A percentile compares a stretch with the other conserved stretches of the same genome.
phyloP scores from a whole-genome alignment of 1,139 yeast species.

The Blastobotrys raffinosifermentans region DNA sequence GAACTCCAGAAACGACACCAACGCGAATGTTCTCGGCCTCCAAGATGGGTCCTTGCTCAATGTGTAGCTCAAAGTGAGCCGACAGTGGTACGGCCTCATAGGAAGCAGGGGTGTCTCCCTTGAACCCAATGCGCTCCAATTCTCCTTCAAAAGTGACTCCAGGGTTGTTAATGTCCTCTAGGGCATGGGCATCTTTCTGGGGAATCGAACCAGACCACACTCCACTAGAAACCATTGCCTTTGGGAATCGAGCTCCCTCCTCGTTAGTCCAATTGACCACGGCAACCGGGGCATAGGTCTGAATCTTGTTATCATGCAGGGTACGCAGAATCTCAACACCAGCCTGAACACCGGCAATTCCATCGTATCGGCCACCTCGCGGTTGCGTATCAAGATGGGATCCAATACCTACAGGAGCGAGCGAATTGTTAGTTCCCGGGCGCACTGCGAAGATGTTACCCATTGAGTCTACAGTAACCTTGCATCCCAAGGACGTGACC shows the following conservation, averaged over 20 bases:
- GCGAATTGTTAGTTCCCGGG: slow-evolving; percentile 47
- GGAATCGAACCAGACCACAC: slow-evolving; percentile 56
- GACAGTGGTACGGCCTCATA: slow-evolving; percentile 50
- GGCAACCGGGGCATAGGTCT: slow-evolving; percentile 61
- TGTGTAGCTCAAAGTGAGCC: slow-evolving; percentile 69
- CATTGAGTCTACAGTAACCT: slow-evolving; percentile 51
- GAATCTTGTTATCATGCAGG: slow-evolving; percentile 49
- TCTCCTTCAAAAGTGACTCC: slow-evolving; percentile 45
- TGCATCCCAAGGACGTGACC: slow-evolving; percentile 49
- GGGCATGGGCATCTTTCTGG: slow-evolving; percentile 44
- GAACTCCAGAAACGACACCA: slow-evolving; percentile 63
- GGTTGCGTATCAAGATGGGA: slow-evolving; percentile 76
- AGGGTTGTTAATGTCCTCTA: slow-evolving; percentile 50
- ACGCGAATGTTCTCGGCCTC: slow-evolving; percentile 51
- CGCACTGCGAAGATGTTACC: slow-evolving; percentile 64
- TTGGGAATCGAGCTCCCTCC: slow-evolving; percentile 72
- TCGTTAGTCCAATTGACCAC: slow-evolving; percentile 70
- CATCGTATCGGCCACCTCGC: slow-evolving; percentile 74
- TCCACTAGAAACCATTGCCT: slow-evolving; percentile 57
- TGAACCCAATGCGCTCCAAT: slow-evolving; percentile 55
- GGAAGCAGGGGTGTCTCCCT: slow-evolving; percentile 46
- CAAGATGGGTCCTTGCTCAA: slow-evolving; percentile 69
- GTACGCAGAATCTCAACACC: slow-evolving; percentile 65
- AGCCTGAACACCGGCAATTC: slow-evolving; percentile 57
- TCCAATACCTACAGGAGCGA: slow-evolving; percentile 60